Base-by-base conservation (phyloP, 768 basidiomycete genomes). In the Filobasidium floriforme region DNA sequence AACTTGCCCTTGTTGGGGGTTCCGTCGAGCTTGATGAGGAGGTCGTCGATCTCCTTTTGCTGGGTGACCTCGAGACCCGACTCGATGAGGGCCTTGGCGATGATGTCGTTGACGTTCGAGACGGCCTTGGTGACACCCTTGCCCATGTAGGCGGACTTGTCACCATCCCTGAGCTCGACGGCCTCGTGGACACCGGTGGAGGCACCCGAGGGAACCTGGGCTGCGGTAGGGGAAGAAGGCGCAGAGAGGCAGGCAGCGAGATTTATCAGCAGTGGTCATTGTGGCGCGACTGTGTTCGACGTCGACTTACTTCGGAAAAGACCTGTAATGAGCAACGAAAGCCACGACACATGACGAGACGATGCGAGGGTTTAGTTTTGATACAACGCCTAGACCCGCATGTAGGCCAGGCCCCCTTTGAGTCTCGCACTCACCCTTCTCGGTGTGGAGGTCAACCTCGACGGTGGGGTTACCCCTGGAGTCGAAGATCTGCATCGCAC, bases 1-100 rank as follows among this genome's bases (percentile, higher is more conserved):
- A 97, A 88, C 80, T 94, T 94, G 80, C 92, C 93, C 85, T 99
- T 99, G 88, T 99, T 99, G 69, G 90, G 82, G 68, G 92, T 92
- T 64, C 91, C 92, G 77, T 99, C 96, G 74, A 90, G 86, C 82
- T 96, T 92, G 86, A 97, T 94, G 79, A 99, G 84, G 83, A 98
- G 88, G 80, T 96, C 89, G 76, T 99, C 96, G 75, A 99, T 86
- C 72, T 94, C 90, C 81, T 90, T 92, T 81, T 99, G 96, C 66
- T 87, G 80, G 68, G 89, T 90, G 77, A 93, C 92, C 52, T 84
- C 82, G 79, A 98, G 83, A 66, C 84, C 86, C 59, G 90, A 84
- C 76, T 89, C 82, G 84, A 96, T 87, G 72, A 99, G 84, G 70
- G 83, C 89, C 68, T 92, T 90, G 59, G 87, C 93, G 78, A 99